phyloP scores from a whole-genome alignment of 169 alveolate genomes.

The Eimeria acervulina region DNA sequence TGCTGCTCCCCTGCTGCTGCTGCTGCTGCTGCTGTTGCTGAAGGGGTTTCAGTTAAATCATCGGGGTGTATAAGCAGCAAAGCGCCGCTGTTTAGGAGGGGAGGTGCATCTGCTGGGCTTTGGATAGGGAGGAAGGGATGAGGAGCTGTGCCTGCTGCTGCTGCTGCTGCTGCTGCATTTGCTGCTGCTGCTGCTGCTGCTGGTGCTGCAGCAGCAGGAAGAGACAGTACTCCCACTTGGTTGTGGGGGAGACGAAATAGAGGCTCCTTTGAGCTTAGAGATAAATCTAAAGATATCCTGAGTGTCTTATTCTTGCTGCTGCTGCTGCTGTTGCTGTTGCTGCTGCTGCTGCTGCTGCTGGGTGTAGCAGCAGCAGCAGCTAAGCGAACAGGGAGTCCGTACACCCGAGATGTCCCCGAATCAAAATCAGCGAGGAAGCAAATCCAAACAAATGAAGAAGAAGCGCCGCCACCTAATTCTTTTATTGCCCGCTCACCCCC shows the following conservation, averaged over 20 bases:
- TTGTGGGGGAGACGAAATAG: not conserved
- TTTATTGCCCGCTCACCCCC: conserved; percentile 28
- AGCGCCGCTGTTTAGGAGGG: conserved; percentile 46
- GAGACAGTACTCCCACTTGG: not conserved
- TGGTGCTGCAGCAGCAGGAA: conserved; percentile 45
- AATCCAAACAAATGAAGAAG: conserved; percentile 12
- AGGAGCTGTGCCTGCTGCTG: not conserved
- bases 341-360: too few species aligned
- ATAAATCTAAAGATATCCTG: not conserved
- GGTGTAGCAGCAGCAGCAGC: not conserved
- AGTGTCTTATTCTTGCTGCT: too few species aligned
- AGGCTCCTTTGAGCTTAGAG: not conserved
- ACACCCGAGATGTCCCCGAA: conserved; percentile 46
- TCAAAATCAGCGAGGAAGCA: conserved; percentile 52
- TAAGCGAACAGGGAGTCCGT: conserved; percentile 14
- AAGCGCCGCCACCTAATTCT: not conserved
- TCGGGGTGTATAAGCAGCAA: conserved; percentile 21
- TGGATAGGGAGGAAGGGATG: conserved; percentile 5
- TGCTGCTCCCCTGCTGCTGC: not conserved
- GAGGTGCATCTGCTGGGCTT: not conserved
- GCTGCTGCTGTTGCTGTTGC: too few species aligned
- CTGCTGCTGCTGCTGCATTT: too few species aligned
- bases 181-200: conserved; percentile 10
- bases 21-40: conserved; percentile 40
- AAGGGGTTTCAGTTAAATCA: not conserved